These are phyloP conservation scores for Candida manassasensis DNA, from an alignment of 805 yeast genomes.

Conservation along the genomic window DNA sequence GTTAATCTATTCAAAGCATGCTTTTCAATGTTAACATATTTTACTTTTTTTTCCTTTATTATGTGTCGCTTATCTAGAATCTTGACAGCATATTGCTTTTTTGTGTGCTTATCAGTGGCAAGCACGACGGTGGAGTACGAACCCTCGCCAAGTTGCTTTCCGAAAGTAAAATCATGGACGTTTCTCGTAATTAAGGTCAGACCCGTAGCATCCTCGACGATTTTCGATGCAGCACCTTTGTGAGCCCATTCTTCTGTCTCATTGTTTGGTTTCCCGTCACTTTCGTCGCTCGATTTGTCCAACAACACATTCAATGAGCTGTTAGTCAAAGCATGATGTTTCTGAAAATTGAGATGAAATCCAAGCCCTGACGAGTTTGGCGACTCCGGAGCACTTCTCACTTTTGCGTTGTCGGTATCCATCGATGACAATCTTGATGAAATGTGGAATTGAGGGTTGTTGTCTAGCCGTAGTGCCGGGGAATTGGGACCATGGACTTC, in stretches of 20 bases:
- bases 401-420: slow-evolving; percentile 11
- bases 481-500: slow-evolving; percentile 11
- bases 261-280: slow-evolving; percentile 8
- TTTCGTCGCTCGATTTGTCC: slow-evolving; percentile 21
- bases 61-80: slow-evolving; percentile 72
- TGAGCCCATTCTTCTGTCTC: slow-evolving; percentile 25
- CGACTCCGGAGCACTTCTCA: slow-evolving; percentile 26
- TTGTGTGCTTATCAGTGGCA: slow-evolving; percentile 47
- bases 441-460: slow-evolving; percentile 14
- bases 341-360: slow-evolving; percentile 26
- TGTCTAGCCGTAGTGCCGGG: background rate
- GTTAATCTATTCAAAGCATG: slow-evolving; percentile 70
- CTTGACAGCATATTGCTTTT: slow-evolving; percentile 68
- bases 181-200: slow-evolving; percentile 28
- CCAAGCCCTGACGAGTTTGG: slow-evolving; percentile 24
- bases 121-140: slow-evolving; percentile 43
- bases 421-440: slow-evolving; percentile 22
- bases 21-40: slow-evolving; percentile 79
- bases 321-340: slow-evolving; percentile 23
- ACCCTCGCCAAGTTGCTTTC: slow-evolving; percentile 41
- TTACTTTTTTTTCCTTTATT: slow-evolving; percentile 76
- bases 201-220: slow-evolving; percentile 13
- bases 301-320: slow-evolving; percentile 34
- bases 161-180: slow-evolving; percentile 39
- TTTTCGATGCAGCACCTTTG: slow-evolving; percentile 31